Evolutionary conservation across 2,329 filamentous ascomycete species (phyloP).

Genomic region (Cladophialophora exuberans): DNA sequence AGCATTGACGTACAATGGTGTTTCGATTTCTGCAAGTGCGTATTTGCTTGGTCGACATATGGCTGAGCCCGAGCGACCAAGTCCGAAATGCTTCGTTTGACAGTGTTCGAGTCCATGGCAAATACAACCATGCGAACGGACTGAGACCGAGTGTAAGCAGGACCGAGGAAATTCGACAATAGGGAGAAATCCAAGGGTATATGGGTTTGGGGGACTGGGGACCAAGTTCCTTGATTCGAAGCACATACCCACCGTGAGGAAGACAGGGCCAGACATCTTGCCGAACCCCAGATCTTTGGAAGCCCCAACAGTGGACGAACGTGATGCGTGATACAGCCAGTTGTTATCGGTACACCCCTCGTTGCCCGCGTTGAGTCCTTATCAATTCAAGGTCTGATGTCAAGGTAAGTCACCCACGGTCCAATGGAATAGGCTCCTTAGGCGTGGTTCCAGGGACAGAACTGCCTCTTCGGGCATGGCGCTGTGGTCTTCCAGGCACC

Average conservation of each 20-base stretch:
- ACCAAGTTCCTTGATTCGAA: slow-evolving; percentile 18
- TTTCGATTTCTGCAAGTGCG: slow-evolving; percentile 17
- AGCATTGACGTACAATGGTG: slow-evolving; percentile 24
- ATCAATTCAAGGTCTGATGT: slow-evolving; percentile 23
- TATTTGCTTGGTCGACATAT: slow-evolving; percentile 22
- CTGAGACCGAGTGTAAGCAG: not conserved
- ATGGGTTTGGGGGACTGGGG: slow-evolving; percentile 2
- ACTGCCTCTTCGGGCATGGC: slow-evolving; percentile 23
- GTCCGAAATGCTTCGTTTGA: slow-evolving; percentile 19
- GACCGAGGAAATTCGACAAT: not conserved
- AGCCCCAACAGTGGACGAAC: not conserved
- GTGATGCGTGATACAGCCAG: not conserved
- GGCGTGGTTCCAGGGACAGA: slow-evolving; percentile 17
- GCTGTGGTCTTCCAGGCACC: slow-evolving; percentile 9
- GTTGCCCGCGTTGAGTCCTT: slow-evolving; percentile 17
- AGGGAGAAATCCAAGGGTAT: slow-evolving; percentile 10
- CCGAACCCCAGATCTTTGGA: not conserved
- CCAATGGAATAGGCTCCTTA: slow-evolving; percentile 16
- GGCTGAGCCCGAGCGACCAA: slow-evolving; percentile 25
- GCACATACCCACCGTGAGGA: slow-evolving; percentile 4
- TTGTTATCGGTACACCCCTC: slow-evolving; percentile 14
- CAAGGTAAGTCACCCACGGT: slow-evolving; percentile 11
- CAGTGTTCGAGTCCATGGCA: slow-evolving; percentile 19
- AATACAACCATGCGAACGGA: not conserved
- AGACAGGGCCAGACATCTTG: not conserved